A percentile compares a stretch with the other conserved stretches of the same genome.
These are phyloP conservation scores for Aspergillus hancockii DNA, from an alignment of 495 filamentous ascomycete genomes.

Conservation along the genomic window DNA sequence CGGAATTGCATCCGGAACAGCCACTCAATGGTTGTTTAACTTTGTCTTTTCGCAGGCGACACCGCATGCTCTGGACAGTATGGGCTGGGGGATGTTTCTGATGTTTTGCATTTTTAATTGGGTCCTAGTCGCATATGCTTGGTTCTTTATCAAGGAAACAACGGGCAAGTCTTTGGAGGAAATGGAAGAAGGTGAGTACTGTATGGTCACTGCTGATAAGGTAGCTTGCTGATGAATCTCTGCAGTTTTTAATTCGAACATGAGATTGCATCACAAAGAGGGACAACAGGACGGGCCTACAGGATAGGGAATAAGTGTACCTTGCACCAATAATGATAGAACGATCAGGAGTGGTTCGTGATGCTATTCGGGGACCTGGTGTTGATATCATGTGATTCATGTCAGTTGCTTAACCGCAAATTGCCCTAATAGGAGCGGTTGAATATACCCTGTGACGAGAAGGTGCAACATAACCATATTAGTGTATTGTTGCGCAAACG, in stretches of 20 bases:
- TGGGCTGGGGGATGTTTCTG: conserved; percentile 47
- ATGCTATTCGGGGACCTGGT: too few species aligned
- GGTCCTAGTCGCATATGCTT: conserved; percentile 36
- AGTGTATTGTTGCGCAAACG: too few species aligned
- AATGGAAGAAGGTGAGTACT: conserved; percentile 13
- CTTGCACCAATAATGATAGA: neutral
- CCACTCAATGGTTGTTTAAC: conserved; percentile 54
- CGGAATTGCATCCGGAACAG: conserved; percentile 41
- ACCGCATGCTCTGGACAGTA: conserved; percentile 42
- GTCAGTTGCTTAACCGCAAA: too few species aligned
- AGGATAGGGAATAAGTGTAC: neutral
- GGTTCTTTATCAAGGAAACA: conserved; percentile 42
- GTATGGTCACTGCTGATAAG: neutral
- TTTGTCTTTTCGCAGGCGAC: conserved; percentile 53
- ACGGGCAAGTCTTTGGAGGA: conserved; percentile 19
- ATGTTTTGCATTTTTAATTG: conserved; percentile 35
- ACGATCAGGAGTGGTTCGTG: too few species aligned
- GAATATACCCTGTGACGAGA: too few species aligned
- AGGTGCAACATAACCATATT: too few species aligned
- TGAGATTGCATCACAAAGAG: neutral
- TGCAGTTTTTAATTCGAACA: conserved; percentile 2
- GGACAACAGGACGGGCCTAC: neutral
- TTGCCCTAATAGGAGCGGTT: too few species aligned
- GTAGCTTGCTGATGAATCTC: neutral
- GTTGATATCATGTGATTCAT: too few species aligned